phyloP scores from a whole-genome alignment of 1,284 basidiomycete genomes.

The Stygiomarasmius scandens region DNA sequence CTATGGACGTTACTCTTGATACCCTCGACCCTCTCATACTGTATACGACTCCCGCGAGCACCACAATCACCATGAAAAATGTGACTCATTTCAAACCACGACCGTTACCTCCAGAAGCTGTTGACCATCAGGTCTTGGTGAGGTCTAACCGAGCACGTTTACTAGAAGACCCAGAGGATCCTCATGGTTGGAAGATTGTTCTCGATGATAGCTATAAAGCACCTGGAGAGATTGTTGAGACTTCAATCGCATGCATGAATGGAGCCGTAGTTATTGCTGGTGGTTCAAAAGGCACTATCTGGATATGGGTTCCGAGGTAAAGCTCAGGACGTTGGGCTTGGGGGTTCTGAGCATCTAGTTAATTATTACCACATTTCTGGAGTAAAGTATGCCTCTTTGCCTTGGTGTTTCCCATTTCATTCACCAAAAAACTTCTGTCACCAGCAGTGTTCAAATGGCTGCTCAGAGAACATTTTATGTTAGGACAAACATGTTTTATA shows the following conservation, averaged over 20 bases:
- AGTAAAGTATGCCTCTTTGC: no score
- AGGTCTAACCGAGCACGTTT: neutral
- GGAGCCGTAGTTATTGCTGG: constrained; percentile 47
- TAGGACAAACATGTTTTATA: no score
- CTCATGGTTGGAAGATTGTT: constrained; percentile 8
- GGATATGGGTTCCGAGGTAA: constrained; percentile 40
- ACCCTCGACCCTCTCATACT: constrained; percentile 56
- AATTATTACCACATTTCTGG: no score
- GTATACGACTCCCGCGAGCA: constrained; percentile 41
- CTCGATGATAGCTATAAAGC: neutral
- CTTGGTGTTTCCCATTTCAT: no score
- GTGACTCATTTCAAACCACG: constrained; percentile 47
- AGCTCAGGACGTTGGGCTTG: no score
- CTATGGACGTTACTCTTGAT: constrained; percentile 46
- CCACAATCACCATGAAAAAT: constrained; percentile 48
- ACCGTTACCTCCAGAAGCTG: constrained; percentile 6
- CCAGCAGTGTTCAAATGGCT: no score
- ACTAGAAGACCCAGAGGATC: neutral
- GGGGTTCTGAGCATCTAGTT: no score
- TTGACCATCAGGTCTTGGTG: constrained; percentile 1
- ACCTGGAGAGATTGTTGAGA: constrained; percentile 10
- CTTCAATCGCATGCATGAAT: constrained; percentile 43
- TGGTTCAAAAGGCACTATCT: constrained; percentile 38
- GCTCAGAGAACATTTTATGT: no score
- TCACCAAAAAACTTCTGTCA: no score